Evolutionary conservation across 768 basidiomycete genomes (phyloP).

Genomic region (Collybiopsis confluens): DNA sequence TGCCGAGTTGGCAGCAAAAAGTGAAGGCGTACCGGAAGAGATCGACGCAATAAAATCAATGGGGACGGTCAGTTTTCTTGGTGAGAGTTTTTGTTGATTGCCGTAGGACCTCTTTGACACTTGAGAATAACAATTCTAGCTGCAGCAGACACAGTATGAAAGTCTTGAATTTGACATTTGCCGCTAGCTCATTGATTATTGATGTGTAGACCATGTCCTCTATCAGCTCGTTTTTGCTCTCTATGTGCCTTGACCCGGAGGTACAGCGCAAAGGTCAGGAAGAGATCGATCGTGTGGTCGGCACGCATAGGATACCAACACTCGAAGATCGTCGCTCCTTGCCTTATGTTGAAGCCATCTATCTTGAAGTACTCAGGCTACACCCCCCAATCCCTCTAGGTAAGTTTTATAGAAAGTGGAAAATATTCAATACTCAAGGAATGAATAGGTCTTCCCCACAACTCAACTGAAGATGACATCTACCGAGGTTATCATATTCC

Average conservation of each 20-base stretch:
- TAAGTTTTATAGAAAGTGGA: background rate
- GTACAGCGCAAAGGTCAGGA: background rate
- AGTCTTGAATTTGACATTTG: background rate
- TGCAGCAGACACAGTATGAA: background rate
- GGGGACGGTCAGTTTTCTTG: background rate
- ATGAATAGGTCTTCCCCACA: slow-evolving; percentile 13
- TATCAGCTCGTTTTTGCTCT: background rate
- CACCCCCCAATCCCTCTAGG: background rate
- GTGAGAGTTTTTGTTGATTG: background rate
- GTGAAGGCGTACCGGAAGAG: background rate
- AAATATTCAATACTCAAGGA: background rate
- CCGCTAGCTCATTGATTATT: background rate
- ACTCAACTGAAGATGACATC: slow-evolving; percentile 21
- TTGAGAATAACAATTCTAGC: background rate
- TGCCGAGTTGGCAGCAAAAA: background rate
- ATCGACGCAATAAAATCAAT: background rate
- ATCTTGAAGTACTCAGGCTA: background rate
- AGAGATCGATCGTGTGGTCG: background rate
- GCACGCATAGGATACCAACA: background rate
- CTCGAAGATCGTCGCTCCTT: background rate
- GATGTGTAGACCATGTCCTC: background rate
- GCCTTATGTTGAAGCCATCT: slow-evolving; percentile 3
- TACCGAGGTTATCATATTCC: slow-evolving; percentile 23
- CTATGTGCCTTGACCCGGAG: background rate
- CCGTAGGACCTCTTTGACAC: background rate